phyloP scores from a whole-genome alignment of 2,329 filamentous ascomycete genomes.

The Exserohilum rostratum region DNA sequence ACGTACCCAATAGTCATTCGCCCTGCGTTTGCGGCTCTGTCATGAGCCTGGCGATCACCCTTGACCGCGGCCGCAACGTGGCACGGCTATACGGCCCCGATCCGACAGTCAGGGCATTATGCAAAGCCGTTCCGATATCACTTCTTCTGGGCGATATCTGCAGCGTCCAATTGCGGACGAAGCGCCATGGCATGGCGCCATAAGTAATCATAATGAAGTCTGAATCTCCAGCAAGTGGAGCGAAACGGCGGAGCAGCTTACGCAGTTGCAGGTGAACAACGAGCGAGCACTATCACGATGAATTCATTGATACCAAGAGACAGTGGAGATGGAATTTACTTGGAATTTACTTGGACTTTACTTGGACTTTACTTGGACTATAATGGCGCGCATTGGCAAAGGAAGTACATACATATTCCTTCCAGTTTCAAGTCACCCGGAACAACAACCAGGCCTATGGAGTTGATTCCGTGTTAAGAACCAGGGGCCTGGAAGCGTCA shows the following conservation, averaged over 20 bases:
- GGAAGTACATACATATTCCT: too few species aligned
- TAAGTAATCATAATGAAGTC: background rate
- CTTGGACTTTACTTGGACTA: too few species aligned
- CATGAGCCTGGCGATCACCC: constrained; percentile 2
- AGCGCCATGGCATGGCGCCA: background rate
- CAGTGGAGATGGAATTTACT: too few species aligned
- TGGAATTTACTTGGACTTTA: too few species aligned
- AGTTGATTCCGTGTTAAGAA: too few species aligned
- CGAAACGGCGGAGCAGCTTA: background rate
- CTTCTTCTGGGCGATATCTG: constrained; percentile 16
- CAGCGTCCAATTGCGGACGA: background rate
- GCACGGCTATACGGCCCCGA: constrained; percentile 1
- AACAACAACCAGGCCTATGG: too few species aligned
- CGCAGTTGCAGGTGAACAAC: background rate
- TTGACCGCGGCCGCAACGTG: constrained; percentile 13
- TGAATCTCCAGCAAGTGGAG: background rate
- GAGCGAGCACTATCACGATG: background rate
- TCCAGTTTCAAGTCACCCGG: too few species aligned
- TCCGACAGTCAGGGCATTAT: background rate
- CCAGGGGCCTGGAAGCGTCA: too few species aligned
- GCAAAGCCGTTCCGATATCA: constrained; percentile 1
- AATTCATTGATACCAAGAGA: background rate
- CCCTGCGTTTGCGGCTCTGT: constrained; percentile 10
- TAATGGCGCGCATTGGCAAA: too few species aligned
- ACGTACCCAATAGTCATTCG: constrained; percentile 5